These are phyloP conservation scores for Trichophyton verrucosum DNA, from an alignment of 2,329 filamentous ascomycete genomes.

Conservation along the genomic window DNA sequence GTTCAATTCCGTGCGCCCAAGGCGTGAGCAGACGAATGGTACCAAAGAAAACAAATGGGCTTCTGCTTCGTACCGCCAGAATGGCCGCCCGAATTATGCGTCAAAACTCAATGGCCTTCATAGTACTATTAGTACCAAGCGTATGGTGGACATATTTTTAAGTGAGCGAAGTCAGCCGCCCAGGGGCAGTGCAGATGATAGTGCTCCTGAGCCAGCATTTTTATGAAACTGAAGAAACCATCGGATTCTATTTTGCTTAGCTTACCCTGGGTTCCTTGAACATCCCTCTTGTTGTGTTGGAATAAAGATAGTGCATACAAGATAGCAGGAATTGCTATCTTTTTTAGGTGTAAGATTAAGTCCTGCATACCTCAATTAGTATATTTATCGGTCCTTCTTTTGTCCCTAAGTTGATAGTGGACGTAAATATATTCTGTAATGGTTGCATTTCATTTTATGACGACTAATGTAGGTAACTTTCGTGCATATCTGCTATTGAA, in stretches of 20 bases:
- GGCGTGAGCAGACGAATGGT: slow-evolving; percentile 3
- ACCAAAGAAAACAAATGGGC: slow-evolving; percentile 14
- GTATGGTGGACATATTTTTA: slow-evolving; percentile 16
- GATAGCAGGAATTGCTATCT: background rate
- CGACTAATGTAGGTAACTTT: background rate
- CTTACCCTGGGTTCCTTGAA: background rate
- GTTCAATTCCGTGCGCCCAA: slow-evolving; percentile 9
- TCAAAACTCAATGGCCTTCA: slow-evolving; percentile 11
- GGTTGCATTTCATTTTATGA: background rate
- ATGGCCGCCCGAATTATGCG: background rate
- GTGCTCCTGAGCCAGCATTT: slow-evolving; percentile 12
- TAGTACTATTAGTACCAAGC: slow-evolving; percentile 15
- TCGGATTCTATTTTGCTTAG: background rate
- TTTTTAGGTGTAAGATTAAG: background rate
- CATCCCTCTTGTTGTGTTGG: background rate
- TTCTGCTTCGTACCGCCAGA: background rate
- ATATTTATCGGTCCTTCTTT: background rate
- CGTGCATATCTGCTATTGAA: background rate
- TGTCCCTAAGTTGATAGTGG: too few species aligned
- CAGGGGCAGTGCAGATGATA: slow-evolving; percentile 11
- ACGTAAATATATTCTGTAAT: too few species aligned
- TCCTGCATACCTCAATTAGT: background rate
- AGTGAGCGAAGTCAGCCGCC: slow-evolving; percentile 12
- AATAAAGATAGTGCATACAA: background rate
- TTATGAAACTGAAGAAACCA: slow-evolving; percentile 4